Conservation (phyloP, 2,329 filamentous ascomycete species). For the Cyclaneusma minus region DNA sequence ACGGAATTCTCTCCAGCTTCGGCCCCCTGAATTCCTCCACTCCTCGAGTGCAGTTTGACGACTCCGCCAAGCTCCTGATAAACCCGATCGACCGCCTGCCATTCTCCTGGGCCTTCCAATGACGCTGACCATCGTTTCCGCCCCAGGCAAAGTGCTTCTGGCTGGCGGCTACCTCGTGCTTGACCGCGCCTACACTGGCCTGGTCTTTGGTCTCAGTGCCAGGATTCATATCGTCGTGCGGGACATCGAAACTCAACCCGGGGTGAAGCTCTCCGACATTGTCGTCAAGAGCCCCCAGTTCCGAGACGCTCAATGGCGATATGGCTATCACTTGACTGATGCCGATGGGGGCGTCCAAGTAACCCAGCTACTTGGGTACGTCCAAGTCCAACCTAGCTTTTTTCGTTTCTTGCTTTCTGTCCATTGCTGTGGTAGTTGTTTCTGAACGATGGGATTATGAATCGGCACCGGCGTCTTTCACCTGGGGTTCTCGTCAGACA, state of each 20-base stretch:
- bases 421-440: background rate
- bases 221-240: constrained; percentile 49
- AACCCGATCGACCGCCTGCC: constrained; percentile 11
- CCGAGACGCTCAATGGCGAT: constrained; percentile 71
- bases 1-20: too few species aligned
- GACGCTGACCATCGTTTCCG: constrained; percentile 67
- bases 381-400: too few species aligned
- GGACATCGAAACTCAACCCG: constrained; percentile 40
- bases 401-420: too few species aligned
- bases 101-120: constrained; percentile 7
- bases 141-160: constrained; percentile 89
- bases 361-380: constrained; percentile 65
- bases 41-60: too few species aligned
- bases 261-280: constrained; percentile 55
- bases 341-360: constrained; percentile 66
- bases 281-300: constrained; percentile 90
- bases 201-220: constrained; percentile 53
- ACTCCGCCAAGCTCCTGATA: background rate
- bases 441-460: background rate
- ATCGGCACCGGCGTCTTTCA: background rate
- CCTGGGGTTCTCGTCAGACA: too few species aligned
- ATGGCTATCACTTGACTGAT: constrained; percentile 58
- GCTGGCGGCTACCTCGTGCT: constrained; percentile 92
- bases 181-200: constrained; percentile 68
- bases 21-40: too few species aligned